Percentiles rank a stretch among this genome's conserved stretches.
These are phyloP conservation scores for Metarhizium album DNA, from an alignment of 2,329 filamentous ascomycete species.

Conservation along the genomic window DNA sequence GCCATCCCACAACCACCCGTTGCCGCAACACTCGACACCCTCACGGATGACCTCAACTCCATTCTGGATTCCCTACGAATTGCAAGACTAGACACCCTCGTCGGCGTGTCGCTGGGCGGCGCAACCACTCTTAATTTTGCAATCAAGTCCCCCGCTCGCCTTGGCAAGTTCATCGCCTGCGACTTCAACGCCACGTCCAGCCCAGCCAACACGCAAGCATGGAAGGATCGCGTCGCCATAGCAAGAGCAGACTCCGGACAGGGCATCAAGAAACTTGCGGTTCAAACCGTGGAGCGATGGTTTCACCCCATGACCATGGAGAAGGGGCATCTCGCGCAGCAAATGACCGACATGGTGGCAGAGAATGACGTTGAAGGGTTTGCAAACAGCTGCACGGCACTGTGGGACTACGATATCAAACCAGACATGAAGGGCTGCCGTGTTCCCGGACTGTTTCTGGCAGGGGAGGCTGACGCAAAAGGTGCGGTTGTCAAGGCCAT, in stretches of 20 bases:
- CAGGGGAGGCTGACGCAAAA: constrained; percentile 60
- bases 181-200: constrained; percentile 70
- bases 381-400: constrained; percentile 53
- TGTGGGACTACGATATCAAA: constrained; percentile 62
- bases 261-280: constrained; percentile 57
- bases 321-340: constrained; percentile 36
- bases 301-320: constrained; percentile 50
- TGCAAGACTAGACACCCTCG: constrained; percentile 50
- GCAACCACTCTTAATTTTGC: constrained; percentile 66
- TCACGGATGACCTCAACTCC: constrained; percentile 55
- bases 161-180: constrained; percentile 57
- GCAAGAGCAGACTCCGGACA: constrained; percentile 46
- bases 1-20: constrained; percentile 33
- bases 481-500: constrained; percentile 67
- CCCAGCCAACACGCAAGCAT: constrained; percentile 64
- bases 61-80: constrained; percentile 62
- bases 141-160: constrained; percentile 49
- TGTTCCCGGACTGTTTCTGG: constrained; percentile 57
- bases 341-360: constrained; percentile 58
- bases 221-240: constrained; percentile 64
- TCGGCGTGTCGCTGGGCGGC: constrained; percentile 75
- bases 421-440: constrained; percentile 40
- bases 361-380: constrained; percentile 62
- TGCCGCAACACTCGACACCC: constrained; percentile 49
- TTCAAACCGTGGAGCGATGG: constrained; percentile 65